Conservation (phyloP, 139 green algal genomes). For the Closterium sp. region DNA sequence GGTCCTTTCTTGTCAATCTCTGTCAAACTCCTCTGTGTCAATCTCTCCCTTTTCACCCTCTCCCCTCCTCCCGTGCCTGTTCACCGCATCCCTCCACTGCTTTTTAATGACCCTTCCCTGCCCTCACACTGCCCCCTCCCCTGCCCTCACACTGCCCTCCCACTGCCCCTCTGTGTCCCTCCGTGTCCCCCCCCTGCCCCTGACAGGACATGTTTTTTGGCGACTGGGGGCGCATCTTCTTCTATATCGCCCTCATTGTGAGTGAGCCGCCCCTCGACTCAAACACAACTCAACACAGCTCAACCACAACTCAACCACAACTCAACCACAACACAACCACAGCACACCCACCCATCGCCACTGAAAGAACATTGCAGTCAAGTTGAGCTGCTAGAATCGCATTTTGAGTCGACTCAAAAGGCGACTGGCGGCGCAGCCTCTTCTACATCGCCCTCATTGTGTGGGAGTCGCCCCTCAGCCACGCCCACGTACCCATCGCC, state of each 20-base stretch:
- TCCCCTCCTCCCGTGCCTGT: neutral
- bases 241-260: conserved; percentile 40
- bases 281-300: too few species aligned
- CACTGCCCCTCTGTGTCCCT: neutral
- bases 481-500: too few species aligned
- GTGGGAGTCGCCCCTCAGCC: neutral
- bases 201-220: conserved; percentile 32
- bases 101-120: too few species aligned
- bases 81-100: too few species aligned
- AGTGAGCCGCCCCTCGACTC: neutral
- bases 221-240: conserved; percentile 12
- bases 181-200: neutral
- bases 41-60: neutral
- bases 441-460: conserved; percentile 44
- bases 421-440: neutral
- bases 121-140: neutral
- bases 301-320: too few species aligned
- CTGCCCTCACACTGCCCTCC: neutral
- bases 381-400: too few species aligned
- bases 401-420: neutral
- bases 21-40: neutral
- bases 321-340: too few species aligned
- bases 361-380: too few species aligned
- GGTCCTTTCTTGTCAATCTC: neutral
- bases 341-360: too few species aligned